Conservation (phyloP, 495 filamentous ascomycete species). For the Aspergillus asperescens region DNA sequence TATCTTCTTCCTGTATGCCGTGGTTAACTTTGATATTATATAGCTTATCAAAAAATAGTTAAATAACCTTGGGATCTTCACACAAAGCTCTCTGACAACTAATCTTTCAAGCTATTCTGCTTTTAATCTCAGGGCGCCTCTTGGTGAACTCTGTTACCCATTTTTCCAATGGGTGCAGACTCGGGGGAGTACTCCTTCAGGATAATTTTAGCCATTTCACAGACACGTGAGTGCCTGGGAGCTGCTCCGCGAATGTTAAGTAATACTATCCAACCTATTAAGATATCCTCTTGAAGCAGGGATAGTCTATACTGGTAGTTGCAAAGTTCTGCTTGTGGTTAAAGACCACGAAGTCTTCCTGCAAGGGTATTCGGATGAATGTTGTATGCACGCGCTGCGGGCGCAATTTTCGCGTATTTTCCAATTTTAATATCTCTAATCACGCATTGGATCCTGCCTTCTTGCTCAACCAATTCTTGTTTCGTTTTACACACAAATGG, state of each 20-base stretch:
- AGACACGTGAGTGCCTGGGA: neutral
- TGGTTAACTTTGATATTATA: no score
- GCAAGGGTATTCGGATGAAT: neutral
- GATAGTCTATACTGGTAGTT: neutral
- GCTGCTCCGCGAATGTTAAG: neutral
- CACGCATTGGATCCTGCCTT: no score
- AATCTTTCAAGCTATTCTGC: conserved; percentile 19
- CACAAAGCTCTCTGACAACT: no score
- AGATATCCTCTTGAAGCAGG: neutral
- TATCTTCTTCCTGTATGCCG: no score
- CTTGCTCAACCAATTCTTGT: no score
- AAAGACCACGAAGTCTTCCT: neutral
- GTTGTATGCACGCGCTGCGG: no score
- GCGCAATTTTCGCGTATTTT: no score
- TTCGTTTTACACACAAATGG: no score
- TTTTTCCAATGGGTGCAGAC: neutral
- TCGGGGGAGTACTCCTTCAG: no score
- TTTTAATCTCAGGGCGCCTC: conserved; percentile 23
- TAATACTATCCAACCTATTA: neutral
- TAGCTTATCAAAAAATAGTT: no score
- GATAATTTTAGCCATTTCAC: neutral
- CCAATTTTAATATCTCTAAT: no score
- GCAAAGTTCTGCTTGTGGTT: neutral
- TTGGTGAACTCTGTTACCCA: conserved; percentile 28
- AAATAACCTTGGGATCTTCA: no score